Evolutionary conservation across 1,284 basidiomycete genomes (phyloP), one percentile per base, ranked within the genome.

Genomic region (Singerocomus inundabilis): DNA sequence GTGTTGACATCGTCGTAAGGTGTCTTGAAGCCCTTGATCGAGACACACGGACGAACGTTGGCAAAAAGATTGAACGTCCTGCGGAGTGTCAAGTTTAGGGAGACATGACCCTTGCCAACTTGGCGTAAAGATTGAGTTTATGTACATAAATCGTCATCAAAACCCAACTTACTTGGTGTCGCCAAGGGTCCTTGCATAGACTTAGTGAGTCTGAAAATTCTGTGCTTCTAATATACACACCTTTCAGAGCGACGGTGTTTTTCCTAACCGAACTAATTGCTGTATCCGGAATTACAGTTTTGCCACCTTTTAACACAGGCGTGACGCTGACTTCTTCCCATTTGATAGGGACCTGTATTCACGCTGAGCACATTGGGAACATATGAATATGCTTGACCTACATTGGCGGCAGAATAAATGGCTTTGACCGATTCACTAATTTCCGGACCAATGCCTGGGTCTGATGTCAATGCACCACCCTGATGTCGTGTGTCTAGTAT

Each of bases 241-340:
- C 97, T 79, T 99, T 99, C 69, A 99, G 78, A 18, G 96, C 97
- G 55, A 99, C 92, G 29, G 96, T 98, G 77, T 98, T 99, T 77
- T 88, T 91, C 78, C 90, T 95, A 64, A 99, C 90, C 25, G 91
- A 94, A 56, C 80, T 80, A 59, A 99, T 94, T 40, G 96, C 94
- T 51, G 75, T 75, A 56, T 97, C 93, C 41, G 97, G 97, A 66
- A 99, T 99, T 57, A 92, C 91, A 53, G 94, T 97, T 80, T 98
- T 98, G 50, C 97, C 97, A 59, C 88, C 87, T 71, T 93, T 93
- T 61, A 98, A 78, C 55, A 97, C 84, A 16, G 97, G 97, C 16
- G 93, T 90, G 48, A 99, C 97, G 66, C 89, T 91, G 68, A 98
- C 95, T 75, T 99, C 96, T 72, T 99, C 97, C 97, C 97, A 99